Base-by-base conservation (phyloP, 208 protist species). In the Acanthamoeba castellanii region DNA sequence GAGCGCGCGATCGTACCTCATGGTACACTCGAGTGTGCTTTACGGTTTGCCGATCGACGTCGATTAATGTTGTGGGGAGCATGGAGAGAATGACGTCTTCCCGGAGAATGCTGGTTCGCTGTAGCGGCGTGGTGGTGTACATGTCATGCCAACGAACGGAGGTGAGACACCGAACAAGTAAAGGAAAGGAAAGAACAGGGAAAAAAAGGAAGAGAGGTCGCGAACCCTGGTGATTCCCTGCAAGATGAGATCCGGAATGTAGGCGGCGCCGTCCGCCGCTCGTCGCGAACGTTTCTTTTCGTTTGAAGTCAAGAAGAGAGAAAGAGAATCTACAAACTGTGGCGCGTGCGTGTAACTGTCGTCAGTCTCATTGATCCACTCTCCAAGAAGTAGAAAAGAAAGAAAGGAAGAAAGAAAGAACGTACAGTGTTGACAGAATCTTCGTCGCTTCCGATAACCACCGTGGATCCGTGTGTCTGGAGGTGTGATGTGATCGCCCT, bases 401-500 rank as follows among this genome's bases (percentile, higher is more conserved):
- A 22, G 16, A 18, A 0, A 64, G 8, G 64, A 9, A 11, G 16
- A 57, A 11, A 18, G 11, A 3, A 42, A 11, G 1, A 20, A 25
- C 42, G n/a, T 64, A 88, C 81, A 92, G 59, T 66, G 61, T 92
- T 92, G 61, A 95, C 66, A 25, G 30, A 45, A 14, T 92, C 52
- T 14, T 59, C 59, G 32, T 95, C 94, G 72, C 30, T 42, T 9
- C 94, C 94, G 14, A 92, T 52, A 3, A 95, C 82, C 32, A 92
- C 45, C 32, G 94, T 95, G 16, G 37, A 81, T 32, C 84, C 52
- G 59, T 92, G 84, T 22, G 94, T 92, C 94, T 95, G 94, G 27
- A 95, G 55, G 55, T 95, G 78, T 11, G 74, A 90, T 45, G 94
- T 95, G 42, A 95, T 78, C 25, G 82, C 94, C 42, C 76, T 95